Evolutionary conservation across 139 green algal genomes (phyloP).

Genomic region (Edaphochlamys debaryana): DNA sequence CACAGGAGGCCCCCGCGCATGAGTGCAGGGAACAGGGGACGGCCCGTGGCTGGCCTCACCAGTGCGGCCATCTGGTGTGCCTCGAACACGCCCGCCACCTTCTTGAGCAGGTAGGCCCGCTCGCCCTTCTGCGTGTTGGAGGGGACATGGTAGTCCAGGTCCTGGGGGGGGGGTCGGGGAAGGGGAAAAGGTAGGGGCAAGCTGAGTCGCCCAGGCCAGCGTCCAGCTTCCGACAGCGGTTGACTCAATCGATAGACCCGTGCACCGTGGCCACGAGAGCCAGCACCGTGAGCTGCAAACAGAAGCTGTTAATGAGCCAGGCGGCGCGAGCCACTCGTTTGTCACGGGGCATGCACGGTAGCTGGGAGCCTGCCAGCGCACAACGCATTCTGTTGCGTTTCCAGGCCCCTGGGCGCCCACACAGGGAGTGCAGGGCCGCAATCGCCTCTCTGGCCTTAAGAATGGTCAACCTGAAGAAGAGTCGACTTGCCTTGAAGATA

Average conservation of each 20-base stretch:
- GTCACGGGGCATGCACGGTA: no score
- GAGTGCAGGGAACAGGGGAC: background rate
- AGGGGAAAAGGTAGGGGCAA: no score
- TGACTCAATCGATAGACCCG: background rate
- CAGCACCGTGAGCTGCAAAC: background rate
- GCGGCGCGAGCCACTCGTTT: no score
- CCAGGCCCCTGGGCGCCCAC: no score
- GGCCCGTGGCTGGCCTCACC: slow-evolving; percentile 20
- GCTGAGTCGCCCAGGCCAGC: background rate
- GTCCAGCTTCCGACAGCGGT: no score
- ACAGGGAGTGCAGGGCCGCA: no score
- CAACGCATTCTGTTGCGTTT: no score
- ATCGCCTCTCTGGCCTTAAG: no score
- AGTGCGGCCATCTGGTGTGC: slow-evolving; percentile 79
- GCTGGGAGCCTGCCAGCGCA: no score
- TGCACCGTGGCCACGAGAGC: background rate
- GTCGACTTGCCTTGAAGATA: slow-evolving; percentile 49
- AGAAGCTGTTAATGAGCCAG: no score
- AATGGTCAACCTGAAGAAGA: no score
- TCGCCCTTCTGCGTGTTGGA: slow-evolving; percentile 65
- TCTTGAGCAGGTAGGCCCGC: slow-evolving; percentile 65
- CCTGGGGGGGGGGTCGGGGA: background rate
- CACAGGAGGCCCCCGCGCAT: no score
- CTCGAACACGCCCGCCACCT: slow-evolving; percentile 70
- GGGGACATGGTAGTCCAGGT: slow-evolving; percentile 54